Base-by-base conservation (phyloP, 768 basidiomycete genomes). In the Phaffia australis region DNA sequence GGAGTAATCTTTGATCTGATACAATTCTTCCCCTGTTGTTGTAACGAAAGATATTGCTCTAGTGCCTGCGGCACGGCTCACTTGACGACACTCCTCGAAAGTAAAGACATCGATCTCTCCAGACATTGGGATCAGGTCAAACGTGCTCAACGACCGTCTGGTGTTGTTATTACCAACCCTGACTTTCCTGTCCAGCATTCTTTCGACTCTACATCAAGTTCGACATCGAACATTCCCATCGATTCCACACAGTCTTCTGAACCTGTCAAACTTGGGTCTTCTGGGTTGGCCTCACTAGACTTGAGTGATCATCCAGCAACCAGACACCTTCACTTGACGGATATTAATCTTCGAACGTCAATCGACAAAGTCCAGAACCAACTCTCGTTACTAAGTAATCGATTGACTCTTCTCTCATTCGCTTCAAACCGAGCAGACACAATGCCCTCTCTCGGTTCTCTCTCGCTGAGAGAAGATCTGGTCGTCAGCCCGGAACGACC, bases 401-500 rank as follows among this genome's bases (percentile, higher is more conserved):
- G 64, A 9, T 27, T 65, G n/a, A n/a, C n/a, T 5, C 32, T 65
- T n/a, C 64, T 65, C 5, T 29, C 25, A 25, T 23, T 35, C 29
- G 64, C 64, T 9, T 59, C 56, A 29, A 48, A 48, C 9, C 57
- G 64, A 9, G 29, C 57, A 4, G 64, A 65, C 14, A 21, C 35
- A 30, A 32, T 65, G 32, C n/a, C 56, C 27, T 57, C 27, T 57
- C 3, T 21, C 7, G 27, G 11, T 57, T 32, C 27, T 32, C 25
- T 57, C 56, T 21, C 19, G 7, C 19, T 18, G 9, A n/a, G 23
- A 14, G 56, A 32, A 57, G 56, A 25, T 15, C 56, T 25, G 5
- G n/a, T 57, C 23, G 27, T 57, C 27, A 83, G 66, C 23, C 46
- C 50, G 30, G 42, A 29, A 35, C 52, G 52, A 23, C 51, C 19